Evolutionary conservation across 768 basidiomycete genomes (phyloP), one percentile per base, ranked within the genome.

Genomic region (Macrolepiota fuliginosa): DNA sequence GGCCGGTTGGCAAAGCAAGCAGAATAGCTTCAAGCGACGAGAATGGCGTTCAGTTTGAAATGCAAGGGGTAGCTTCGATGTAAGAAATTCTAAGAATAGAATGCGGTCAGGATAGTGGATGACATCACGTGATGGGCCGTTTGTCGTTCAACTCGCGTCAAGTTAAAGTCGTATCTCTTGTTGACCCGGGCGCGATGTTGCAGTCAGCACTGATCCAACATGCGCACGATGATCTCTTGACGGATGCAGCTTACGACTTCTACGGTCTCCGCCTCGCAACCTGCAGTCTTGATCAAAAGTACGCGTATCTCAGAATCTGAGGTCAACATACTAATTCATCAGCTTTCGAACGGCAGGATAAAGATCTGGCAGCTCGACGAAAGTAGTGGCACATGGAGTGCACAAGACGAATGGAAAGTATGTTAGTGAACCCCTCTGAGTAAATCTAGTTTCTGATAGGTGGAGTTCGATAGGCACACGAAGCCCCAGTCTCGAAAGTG

Each of bases 391-490:
- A 81, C 79, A 4, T 95, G 94, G 94, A 82, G 74, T 37, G 81
- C 87, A 1, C 89, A 93, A 68, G 89, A 92, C 59, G 94, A 96
- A 68, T 97, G 95, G 95, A 96, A 94, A 81, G 94, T 90, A 57
- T 49, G 81, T 58, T 2, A 4, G 19, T 46, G 19, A n/a, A 19
- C 5, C 10, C 29, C 13, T 19, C 40, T 24, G 17, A 36, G 22
- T 10, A 17, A 55, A 15, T 3, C 32, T 9, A 0, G 39, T 47
- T 22, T 50, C 36, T 47, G 22, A 24, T 5, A 17, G 7, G 2
- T 6, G 19, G 10, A 10, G 4, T 49, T 58, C 19, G 37, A 22
- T 60, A 96, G 92, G 96, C 96, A n/a, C 96, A 98, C 71, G 94
- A 96, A 68, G 94, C 94, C 15, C 87, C 96, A 0, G 81, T 97